phyloP scores from a whole-genome alignment of 345 rosid genomes.

The Clausena lansium region DNA sequence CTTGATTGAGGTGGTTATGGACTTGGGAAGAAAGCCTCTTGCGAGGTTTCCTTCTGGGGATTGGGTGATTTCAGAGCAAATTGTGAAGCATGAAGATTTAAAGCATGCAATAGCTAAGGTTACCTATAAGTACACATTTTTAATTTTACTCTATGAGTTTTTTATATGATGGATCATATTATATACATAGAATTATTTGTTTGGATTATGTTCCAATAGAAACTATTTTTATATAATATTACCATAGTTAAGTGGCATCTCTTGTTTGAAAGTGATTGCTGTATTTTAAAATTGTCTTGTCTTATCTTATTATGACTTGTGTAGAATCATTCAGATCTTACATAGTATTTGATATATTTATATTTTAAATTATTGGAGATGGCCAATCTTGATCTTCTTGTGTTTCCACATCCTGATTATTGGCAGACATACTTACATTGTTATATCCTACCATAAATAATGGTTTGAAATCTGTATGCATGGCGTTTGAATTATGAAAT shows the following conservation, averaged over 20 bases:
- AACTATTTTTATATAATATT: not conserved
- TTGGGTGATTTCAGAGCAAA: conserved; percentile 72
- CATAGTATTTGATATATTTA: not conserved
- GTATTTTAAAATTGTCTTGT: conserved; percentile 8
- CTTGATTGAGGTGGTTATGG: conserved; percentile 92
- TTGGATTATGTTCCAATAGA: not conserved
- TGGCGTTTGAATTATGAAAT: not conserved
- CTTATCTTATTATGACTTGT: not conserved
- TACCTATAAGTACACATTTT: not conserved
- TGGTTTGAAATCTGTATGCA: not conserved
- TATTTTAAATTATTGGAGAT: not conserved
- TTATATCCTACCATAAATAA: not conserved
- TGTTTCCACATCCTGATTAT: not conserved
- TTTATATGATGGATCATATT: not conserved
- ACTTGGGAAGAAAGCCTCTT: conserved; percentile 83
- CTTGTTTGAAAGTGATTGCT: not conserved
- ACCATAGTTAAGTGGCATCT: not conserved
- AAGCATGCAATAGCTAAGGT: conserved; percentile 80
- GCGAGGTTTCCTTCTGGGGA: conserved; percentile 96
- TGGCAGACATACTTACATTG: not conserved
- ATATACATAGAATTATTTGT: not conserved
- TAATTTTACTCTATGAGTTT: not conserved
- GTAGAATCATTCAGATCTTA: not conserved
- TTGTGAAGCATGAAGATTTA: conserved; percentile 74
- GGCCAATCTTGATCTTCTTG: not conserved